Conservation (phyloP, 2,329 filamentous ascomycete species). For the Berkeleyomyces rouxiae region DNA sequence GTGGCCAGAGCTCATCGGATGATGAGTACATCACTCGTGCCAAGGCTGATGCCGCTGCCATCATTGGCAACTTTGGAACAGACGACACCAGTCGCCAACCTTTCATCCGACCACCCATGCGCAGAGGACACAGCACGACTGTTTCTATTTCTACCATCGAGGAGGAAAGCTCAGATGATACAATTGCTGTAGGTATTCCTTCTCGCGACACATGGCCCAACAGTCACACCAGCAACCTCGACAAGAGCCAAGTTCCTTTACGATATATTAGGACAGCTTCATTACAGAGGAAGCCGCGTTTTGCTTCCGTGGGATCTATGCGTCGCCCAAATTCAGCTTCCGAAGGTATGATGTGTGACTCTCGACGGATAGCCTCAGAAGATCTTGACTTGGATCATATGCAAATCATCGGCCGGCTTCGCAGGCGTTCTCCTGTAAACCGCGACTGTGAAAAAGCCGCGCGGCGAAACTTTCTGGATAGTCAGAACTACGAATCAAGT, state of each 20-base stretch:
- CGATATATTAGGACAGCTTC: not conserved
- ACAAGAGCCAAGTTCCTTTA: not conserved
- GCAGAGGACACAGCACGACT: conserved; percentile 4
- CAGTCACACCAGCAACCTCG: not conserved
- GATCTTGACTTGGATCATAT: not conserved
- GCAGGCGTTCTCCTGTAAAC: conserved; percentile 5
- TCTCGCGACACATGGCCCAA: conserved; percentile 12
- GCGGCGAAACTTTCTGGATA: conserved; percentile 7
- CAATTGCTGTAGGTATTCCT: conserved; percentile 5
- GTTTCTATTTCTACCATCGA: conserved; percentile 12
- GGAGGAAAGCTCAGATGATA: conserved; percentile 13
- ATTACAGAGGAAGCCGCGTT: conserved; percentile 6
- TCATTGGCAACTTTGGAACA: conserved; percentile 4
- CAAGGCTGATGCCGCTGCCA: conserved; percentile 11
- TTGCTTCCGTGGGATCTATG: not conserved
- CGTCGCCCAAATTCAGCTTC: not conserved
- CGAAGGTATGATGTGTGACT: not conserved
- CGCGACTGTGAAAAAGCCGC: conserved; percentile 3
- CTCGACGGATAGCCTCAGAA: not conserved
- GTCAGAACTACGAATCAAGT: not conserved
- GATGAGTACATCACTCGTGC: conserved; percentile 7
- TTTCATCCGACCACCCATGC: not conserved
- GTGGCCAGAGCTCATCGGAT: conserved; percentile 3
- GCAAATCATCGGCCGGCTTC: not conserved
- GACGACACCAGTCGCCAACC: not conserved